Evolutionary conservation across 768 basidiomycete genomes (phyloP).

Genomic region (Amanita subjunquillea): DNA sequence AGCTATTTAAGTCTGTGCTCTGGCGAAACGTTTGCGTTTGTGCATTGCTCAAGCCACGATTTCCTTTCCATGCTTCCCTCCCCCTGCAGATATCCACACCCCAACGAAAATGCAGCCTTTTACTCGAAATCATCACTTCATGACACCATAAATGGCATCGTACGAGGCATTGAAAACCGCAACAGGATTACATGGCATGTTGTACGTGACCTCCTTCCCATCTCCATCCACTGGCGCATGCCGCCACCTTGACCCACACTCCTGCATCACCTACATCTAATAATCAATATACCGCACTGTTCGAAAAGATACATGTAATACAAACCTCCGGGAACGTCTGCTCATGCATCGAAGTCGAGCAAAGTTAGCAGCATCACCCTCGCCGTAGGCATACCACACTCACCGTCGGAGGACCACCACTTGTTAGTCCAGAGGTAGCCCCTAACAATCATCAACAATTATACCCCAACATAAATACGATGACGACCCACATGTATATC

Average conservation of each 20-base stretch:
- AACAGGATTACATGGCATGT: too few species aligned
- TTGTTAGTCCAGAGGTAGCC: constrained; percentile 39
- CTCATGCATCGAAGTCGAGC: background rate
- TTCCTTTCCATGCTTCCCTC: too few species aligned
- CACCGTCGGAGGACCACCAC: constrained; percentile 36
- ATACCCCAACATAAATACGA: background rate
- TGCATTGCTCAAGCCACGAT: too few species aligned
- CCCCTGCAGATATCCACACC: too few species aligned
- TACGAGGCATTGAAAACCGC: too few species aligned
- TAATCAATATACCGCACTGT: background rate
- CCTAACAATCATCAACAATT: constrained; percentile 14
- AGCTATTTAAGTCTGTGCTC: too few species aligned
- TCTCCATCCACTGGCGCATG: constrained; percentile 11
- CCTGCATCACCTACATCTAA: constrained; percentile 16
- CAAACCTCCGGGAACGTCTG: constrained; percentile 22
- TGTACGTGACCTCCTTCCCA: too few species aligned
- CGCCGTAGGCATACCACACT: background rate
- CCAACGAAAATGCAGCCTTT: too few species aligned
- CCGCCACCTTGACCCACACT: constrained; percentile 24
- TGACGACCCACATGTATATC: constrained; percentile 24
- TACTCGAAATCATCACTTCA: too few species aligned
- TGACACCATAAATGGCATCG: too few species aligned
- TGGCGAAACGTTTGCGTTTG: too few species aligned
- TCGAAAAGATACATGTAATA: background rate
- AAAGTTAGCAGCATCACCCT: too few species aligned